phyloP scores from a whole-genome alignment of 2,329 filamentous ascomycete genomes.

The Celoporthe dispersa region DNA sequence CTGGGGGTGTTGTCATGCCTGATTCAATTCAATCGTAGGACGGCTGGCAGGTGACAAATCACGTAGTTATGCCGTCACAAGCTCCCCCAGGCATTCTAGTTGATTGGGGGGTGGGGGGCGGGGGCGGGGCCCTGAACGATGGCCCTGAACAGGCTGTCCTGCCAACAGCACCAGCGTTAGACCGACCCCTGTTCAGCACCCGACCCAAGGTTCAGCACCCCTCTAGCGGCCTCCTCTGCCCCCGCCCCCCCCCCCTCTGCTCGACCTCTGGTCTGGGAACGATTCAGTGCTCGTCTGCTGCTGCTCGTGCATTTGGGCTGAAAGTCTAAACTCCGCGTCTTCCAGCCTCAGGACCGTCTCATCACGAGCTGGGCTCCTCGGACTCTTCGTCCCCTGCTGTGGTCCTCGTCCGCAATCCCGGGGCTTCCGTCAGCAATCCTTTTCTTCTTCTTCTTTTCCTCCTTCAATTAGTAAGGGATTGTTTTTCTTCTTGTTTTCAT shows the following conservation, averaged over 20 bases:
- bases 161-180: no score
- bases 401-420: not conserved
- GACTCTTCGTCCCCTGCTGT: not conserved
- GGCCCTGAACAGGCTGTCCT: no score
- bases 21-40: no score
- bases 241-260: no score
- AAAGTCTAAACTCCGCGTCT: not conserved
- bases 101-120: no score
- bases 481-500: not conserved
- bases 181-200: not conserved
- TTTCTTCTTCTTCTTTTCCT: not conserved
- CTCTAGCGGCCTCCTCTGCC: not conserved
- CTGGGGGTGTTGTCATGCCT: no score
- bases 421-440: not conserved
- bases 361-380: constrained; percentile 12
- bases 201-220: not conserved
- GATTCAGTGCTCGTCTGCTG: not conserved
- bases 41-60: no score
- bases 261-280: not conserved
- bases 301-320: not conserved
- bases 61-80: no score
- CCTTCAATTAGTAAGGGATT: not conserved
- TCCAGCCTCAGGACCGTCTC: constrained; percentile 15
- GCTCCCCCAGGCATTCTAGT: no score
- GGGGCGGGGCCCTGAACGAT: no score